Base-by-base conservation (phyloP, 2,329 filamentous ascomycete genomes). In the Mycocentrospora acerina region DNA sequence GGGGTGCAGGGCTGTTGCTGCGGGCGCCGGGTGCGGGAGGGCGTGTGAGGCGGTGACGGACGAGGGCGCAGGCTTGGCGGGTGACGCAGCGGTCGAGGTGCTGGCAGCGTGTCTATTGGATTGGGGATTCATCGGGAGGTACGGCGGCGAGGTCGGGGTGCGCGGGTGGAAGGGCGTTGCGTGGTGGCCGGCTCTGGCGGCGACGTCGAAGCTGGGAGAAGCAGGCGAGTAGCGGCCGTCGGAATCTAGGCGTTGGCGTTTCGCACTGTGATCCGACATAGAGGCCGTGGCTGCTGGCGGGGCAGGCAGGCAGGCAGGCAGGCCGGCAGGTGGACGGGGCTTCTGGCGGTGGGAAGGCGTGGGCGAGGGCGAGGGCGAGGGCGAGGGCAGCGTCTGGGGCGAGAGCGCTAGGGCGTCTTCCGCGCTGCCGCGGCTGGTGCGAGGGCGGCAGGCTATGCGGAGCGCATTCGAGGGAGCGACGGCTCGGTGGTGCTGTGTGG, bases 71-170 rank as follows among this genome's bases (percentile, higher is more conserved):
- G 70, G 67, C 55, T 57, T 60, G 43, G 55, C 60, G 29, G 58
- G 59, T 35, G 48, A 47, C 41, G 56, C 50, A 15, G 53, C 47
- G 18, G 55, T 53, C 39, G 55, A 46, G 44, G 49, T 55, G 45
- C 48, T 48, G 51, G 59, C 50, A 55, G 53, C 46, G 36, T 55
- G 50, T 57, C 63, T 64, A 66, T 67, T 60, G 48, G 63, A 48
- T 40, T 67, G 67, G 59, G 70, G 67, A 69, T 61, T 68, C 53
- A 71, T 71, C 61, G 71, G 71, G 67, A 69, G 68, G 41, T 69
- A 69, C 37, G 72, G 71, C 37, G 71, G 71, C 16, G 71, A 73
- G 25, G 71, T 73, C 37, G 72, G 73, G 8, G 72, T 75, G 52
- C 73, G 70, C 32, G 71, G 71, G 35, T 69, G 64, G 49, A 56